Evolutionary conservation across 1,139 yeast genomes (phyloP).

Genomic region (Kurtzmaniella quercitrusa): DNA sequence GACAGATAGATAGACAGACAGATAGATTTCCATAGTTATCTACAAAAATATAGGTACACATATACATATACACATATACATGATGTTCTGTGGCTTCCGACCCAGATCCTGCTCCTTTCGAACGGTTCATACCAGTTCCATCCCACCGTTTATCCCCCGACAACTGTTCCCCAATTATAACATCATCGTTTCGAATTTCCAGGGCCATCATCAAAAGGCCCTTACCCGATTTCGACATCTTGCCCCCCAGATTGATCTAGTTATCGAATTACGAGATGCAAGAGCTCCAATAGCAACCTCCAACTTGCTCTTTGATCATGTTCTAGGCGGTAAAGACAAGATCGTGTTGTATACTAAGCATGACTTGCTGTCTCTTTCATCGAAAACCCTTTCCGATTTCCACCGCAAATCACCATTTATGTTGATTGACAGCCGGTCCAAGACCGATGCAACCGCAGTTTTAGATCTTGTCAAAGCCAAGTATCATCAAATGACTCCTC

Average conservation of each 20-base stretch:
- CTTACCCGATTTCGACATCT: constrained; percentile 63
- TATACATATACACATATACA: no score
- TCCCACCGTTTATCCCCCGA: constrained; percentile 32
- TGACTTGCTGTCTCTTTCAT: constrained; percentile 42
- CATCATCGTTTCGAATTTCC: constrained; percentile 72
- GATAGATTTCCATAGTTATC: no score
- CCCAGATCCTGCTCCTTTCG: no score
- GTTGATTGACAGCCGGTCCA: constrained; percentile 57
- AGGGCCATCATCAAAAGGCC: constrained; percentile 89
- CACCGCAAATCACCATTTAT: constrained; percentile 44
- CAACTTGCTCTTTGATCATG: constrained; percentile 73
- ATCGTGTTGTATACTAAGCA: constrained; percentile 66
- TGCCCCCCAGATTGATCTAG: constrained; percentile 76
- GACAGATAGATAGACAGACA: no score
- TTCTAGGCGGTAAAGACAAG: constrained; percentile 55
- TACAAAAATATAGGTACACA: no score
- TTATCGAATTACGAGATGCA: constrained; percentile 81
- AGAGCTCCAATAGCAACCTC: constrained; percentile 86
- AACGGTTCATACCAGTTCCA: background rate
- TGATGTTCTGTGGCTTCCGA: no score
- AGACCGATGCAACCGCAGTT: constrained; percentile 47
- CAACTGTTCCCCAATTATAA: constrained; percentile 62
- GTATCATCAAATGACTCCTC: constrained; percentile 46
- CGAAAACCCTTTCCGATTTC: constrained; percentile 44
- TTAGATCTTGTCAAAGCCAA: constrained; percentile 45